phyloP scores from a whole-genome alignment of 345 rosid species.

The Euphorbia peplus region DNA sequence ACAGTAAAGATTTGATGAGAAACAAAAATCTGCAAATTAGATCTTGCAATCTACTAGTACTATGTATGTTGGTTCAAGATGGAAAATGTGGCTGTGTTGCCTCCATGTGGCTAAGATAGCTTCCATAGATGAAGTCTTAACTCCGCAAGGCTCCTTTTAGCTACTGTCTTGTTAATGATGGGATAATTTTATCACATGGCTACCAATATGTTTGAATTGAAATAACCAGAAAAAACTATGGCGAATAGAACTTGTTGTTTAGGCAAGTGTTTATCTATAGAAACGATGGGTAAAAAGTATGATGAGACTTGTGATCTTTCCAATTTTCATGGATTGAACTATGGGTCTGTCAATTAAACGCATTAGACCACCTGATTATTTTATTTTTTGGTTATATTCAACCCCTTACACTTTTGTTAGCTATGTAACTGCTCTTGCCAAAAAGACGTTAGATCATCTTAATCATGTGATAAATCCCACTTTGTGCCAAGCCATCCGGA shows the following conservation, averaged over 20 bases:
- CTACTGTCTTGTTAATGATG: not conserved
- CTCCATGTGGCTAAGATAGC: not conserved
- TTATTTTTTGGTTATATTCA: no score
- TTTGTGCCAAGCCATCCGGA: no score
- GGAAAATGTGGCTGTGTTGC: not conserved
- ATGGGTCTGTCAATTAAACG: no score
- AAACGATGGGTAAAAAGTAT: not conserved
- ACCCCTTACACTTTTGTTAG: no score
- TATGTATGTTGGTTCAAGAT: not conserved
- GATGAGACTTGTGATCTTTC: no score
- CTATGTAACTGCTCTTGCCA: no score
- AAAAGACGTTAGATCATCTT: no score
- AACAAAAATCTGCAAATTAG: not conserved
- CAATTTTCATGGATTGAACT: no score
- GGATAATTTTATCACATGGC: not conserved
- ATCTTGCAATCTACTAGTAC: not conserved
- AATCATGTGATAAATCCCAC: no score
- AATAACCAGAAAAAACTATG: not conserved
- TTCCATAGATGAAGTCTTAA: not conserved
- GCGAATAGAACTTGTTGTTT: not conserved
- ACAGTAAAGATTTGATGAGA: not conserved
- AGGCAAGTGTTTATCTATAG: not conserved
- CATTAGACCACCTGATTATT: no score
- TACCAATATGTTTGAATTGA: no score
- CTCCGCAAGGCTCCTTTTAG: not conserved